Percentiles rank a stretch among this genome's conserved stretches.
Conservation (phyloP, 129 eudicot genomes). For the Escallonia rubra region DNA sequence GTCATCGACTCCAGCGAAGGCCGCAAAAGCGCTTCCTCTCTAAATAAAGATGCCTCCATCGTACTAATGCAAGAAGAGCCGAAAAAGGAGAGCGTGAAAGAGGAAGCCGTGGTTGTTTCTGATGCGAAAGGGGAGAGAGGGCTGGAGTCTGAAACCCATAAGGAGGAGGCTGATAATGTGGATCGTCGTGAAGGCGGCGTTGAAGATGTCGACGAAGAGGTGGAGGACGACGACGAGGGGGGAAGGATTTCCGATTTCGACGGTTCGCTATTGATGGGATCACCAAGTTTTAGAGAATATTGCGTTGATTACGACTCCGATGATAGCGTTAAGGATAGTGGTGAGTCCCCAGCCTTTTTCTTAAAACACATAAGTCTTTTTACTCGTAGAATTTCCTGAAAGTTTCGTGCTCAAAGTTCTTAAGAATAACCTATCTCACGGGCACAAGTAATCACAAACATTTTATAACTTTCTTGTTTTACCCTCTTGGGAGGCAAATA, state of each 20-base stretch:
- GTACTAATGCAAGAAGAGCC: not conserved
- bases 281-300: slow-evolving; percentile 36
- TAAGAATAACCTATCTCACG: no score
- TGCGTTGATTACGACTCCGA: slow-evolving; percentile 1
- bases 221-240: not conserved
- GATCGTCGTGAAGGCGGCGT: no score
- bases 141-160: not conserved
- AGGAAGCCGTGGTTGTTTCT: not conserved
- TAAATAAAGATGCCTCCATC: not conserved
- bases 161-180: not conserved
- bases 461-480: no score
- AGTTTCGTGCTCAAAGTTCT: no score
- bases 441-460: no score
- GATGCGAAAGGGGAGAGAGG: not conserved
- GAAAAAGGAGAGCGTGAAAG: not conserved
- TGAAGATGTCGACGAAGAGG: not conserved
- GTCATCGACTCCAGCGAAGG: no score
- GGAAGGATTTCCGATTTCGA: slow-evolving; percentile 5
- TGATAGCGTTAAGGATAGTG: not conserved
- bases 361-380: not conserved
- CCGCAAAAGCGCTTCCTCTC: not conserved
- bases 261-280: slow-evolving; percentile 12
- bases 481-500: no score
- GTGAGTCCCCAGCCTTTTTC: not conserved
- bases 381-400: not conserved